Base-by-base conservation (phyloP, 768 basidiomycete species). In the Kwoniella dendrophila region DNA sequence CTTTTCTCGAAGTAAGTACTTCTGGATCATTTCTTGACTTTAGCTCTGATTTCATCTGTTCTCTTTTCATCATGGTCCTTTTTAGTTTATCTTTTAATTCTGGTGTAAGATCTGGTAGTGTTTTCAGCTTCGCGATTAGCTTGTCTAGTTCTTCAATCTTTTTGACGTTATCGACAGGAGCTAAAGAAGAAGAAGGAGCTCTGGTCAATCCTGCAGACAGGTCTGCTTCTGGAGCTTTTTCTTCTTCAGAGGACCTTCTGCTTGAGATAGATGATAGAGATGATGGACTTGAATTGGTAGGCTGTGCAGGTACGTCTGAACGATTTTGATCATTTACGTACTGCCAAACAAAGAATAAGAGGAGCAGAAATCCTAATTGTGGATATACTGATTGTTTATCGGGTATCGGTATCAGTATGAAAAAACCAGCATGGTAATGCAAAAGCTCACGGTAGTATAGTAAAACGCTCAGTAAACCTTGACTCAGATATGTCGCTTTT, bases 301-400 rank as follows among this genome's bases (percentile, higher is more conserved):
- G 8, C n/a, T 24, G 47, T 26, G 18, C 14, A 14, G 47, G 30
- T 29, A 49, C 16, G 22, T 27, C n/a, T 5, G 30, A 4, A 10
- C 30, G n/a, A 5, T 61, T 43, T 4, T 56, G 68, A 0, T 40
- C 27, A n/a, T 66, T 64, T 34, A 71, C 41, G 43, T 66, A 56
- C 20, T 70, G 66, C 66, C 62, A 68, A 2, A 64, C 55, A 48
- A 70, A 73, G 53, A 70, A 70, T 1, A 49, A 58, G 32, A 73
- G 47, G 10, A 73, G 38, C 0, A 66, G 41, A 1, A 68, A 44
- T 2, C 68, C 71, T 11, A 73, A 53, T 34, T 73, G 66, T 20
- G 56, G 61, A 27, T 63, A 34, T 8, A 68, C 71, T 73, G 43
- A 12, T 32, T 24, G 12, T 22, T 20, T 16, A 22, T 10, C 8